Conservation (phyloP, 805 yeast genomes). For the Yamadazyma nakazawae region DNA sequence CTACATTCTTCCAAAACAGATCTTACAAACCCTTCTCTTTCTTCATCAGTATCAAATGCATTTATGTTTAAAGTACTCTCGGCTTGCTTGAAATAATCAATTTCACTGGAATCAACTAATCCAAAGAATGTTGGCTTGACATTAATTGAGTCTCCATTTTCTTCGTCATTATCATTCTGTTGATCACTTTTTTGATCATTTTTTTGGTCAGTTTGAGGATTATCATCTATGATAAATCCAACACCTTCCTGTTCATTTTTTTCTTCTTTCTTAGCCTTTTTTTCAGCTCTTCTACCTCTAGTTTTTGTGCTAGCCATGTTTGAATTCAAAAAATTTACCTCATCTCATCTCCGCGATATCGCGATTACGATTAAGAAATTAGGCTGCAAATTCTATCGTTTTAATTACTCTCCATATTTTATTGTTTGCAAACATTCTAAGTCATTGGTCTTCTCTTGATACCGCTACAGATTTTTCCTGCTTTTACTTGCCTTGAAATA, state of each 20-base stretch:
- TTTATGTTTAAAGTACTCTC: constrained; percentile 81
- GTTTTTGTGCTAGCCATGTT: constrained; percentile 18
- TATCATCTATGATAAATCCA: constrained; percentile 13
- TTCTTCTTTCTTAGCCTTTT: constrained; percentile 21
- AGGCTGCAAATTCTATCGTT: background rate
- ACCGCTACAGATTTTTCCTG: too few species aligned
- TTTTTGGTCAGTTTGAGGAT: constrained; percentile 6
- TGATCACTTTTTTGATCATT: background rate
- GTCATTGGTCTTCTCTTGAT: too few species aligned
- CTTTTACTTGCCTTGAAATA: too few species aligned
- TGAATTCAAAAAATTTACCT: constrained; percentile 6
- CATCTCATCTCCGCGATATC: constrained; percentile 11
- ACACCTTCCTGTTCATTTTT: constrained; percentile 9
- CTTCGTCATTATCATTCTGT: background rate
- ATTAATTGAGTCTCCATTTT: constrained; percentile 2
- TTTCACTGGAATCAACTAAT: constrained; percentile 74
- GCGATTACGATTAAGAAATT: background rate
- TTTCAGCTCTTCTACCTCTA: constrained; percentile 44
- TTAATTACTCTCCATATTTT: too few species aligned
- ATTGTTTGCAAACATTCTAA: too few species aligned
- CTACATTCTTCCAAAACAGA: constrained; percentile 81
- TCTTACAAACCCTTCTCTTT: constrained; percentile 63
- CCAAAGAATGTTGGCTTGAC: constrained; percentile 61
- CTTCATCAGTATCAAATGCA: constrained; percentile 73
- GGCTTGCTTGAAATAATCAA: constrained; percentile 90